Base-by-base conservation (phyloP, 768 basidiomycete species). In the Cyathus striatus region DNA sequence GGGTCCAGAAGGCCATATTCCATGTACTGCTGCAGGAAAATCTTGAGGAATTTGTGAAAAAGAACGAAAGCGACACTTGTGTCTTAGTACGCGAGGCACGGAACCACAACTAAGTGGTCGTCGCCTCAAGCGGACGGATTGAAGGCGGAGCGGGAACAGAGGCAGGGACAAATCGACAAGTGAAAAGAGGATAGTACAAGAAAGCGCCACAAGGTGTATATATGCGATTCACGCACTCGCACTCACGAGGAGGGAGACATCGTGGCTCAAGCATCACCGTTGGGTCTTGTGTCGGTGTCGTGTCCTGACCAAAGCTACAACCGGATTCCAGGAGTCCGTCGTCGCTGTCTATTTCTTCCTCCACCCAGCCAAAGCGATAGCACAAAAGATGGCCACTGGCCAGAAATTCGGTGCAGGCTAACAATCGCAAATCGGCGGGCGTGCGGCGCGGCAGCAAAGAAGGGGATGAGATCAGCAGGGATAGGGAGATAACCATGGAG, bases 61-160 rank as follows among this genome's bases (percentile, higher is more conserved):
- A 52, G 49, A 52, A 57, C 63, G 56, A 49, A 50, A 61, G 65
- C 64, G 75, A 75, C 60, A 79, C 83, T 83, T 59, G 70, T 83
- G 86, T 86, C 58, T 88, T 65, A 84, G 84, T 81, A 69, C 67
- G 72, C 79, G 81, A 83, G 76, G 75, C 74, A 81, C 82, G 79
- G 70, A 79, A 83, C 84, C 83, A 76, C 86, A 86, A 55, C 61
- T 44, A 87, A 86, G 84, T 77, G 84, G 81, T 85, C 83, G 81
- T 83, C 81, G 75, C 76, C 75, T 78, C 78, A 61, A 79, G 76
- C 73, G 61, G 60, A 61, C 57, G 55, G 63, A 75, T 69, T 81
- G 76, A 68, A 58, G 64, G 77, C 55, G 69, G 76, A 69, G 47
- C 58, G 73, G 78, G 73, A 74, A 51, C 59, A 57, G 57, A 54